These are phyloP conservation scores for Tuber melanosporum DNA, from an alignment of 495 filamentous ascomycete genomes.

Conservation along the genomic window DNA sequence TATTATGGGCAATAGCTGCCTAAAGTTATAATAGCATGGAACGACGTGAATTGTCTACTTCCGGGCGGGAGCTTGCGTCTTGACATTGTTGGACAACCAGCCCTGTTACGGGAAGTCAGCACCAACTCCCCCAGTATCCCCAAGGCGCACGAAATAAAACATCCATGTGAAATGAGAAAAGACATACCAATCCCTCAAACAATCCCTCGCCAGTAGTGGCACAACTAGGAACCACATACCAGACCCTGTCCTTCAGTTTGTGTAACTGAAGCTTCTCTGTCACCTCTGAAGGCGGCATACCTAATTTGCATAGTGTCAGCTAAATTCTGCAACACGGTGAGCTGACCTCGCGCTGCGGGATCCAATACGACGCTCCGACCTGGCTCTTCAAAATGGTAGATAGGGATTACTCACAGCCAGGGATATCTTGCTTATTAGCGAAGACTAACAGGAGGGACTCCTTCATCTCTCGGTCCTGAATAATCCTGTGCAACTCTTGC, in stretches of 20 bases:
- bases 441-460: conserved; percentile 90
- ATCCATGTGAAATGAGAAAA: conserved; percentile 19
- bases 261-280: conserved; percentile 76
- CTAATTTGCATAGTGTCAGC: conserved; percentile 46
- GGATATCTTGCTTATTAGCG: conserved; percentile 95
- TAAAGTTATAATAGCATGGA: neutral
- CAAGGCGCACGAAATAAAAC: conserved; percentile 2
- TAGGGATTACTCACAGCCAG: conserved; percentile 57
- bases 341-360: neutral
- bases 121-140: neutral
- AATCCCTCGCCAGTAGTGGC: conserved; percentile 91
- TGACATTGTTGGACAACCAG: conserved; percentile 93
- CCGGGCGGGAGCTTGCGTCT: conserved; percentile 55
- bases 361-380: neutral
- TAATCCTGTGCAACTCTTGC: conserved; percentile 86
- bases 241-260: conserved; percentile 83
- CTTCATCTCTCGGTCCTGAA: conserved; percentile 97
- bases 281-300: conserved; percentile 79
- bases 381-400: neutral
- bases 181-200: conserved; percentile 76
- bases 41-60: conserved; percentile 40
- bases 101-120: conserved; percentile 47
- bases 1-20: neutral
- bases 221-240: conserved; percentile 94
- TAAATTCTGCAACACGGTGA: conserved; percentile 9